These are phyloP conservation scores for Teratosphaeria gauchensis DNA, from an alignment of 2,329 filamentous ascomycete genomes.

Conservation along the genomic window DNA sequence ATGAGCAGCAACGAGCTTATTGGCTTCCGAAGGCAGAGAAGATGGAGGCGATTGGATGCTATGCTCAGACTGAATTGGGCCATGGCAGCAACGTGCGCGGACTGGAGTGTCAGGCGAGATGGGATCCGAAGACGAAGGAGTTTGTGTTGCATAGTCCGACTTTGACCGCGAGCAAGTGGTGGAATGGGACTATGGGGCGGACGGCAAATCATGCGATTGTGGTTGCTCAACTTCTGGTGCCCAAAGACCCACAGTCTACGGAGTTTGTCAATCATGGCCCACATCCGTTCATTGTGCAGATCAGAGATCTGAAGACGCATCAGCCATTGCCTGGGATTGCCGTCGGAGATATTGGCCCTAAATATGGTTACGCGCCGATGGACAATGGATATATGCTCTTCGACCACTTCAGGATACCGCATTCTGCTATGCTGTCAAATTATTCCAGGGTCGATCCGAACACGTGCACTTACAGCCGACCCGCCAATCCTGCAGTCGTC, in stretches of 20 bases:
- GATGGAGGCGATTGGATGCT: constrained; percentile 38
- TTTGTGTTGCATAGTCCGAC: constrained; percentile 44
- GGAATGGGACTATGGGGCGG: constrained; percentile 44
- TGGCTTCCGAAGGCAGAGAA: constrained; percentile 42
- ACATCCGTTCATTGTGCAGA: constrained; percentile 45
- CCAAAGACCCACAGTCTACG: constrained; percentile 20
- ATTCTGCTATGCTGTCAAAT: constrained; percentile 40
- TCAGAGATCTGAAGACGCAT: constrained; percentile 40
- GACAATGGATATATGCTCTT: constrained; percentile 42
- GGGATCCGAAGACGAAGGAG: constrained; percentile 35
- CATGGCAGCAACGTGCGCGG: constrained; percentile 45
- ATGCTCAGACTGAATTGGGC: constrained; percentile 36
- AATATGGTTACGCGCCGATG: constrained; percentile 41
- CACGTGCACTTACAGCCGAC: constrained; percentile 36
- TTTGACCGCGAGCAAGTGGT: constrained; percentile 46
- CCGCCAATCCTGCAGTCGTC: constrained; percentile 40
- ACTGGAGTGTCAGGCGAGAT: constrained; percentile 40
- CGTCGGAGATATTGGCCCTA: constrained; percentile 47
- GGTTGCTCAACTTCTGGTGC: constrained; percentile 42
- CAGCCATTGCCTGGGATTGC: constrained; percentile 39
- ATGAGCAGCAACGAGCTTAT: constrained; percentile 36
- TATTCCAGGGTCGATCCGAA: constrained; percentile 41
- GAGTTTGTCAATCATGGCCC: constrained; percentile 39
- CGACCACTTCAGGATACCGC: constrained; percentile 37
- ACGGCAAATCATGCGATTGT: constrained; percentile 49